Conservation (phyloP, 2,329 filamentous ascomycete species). For the Berkeleyomyces basicola region DNA sequence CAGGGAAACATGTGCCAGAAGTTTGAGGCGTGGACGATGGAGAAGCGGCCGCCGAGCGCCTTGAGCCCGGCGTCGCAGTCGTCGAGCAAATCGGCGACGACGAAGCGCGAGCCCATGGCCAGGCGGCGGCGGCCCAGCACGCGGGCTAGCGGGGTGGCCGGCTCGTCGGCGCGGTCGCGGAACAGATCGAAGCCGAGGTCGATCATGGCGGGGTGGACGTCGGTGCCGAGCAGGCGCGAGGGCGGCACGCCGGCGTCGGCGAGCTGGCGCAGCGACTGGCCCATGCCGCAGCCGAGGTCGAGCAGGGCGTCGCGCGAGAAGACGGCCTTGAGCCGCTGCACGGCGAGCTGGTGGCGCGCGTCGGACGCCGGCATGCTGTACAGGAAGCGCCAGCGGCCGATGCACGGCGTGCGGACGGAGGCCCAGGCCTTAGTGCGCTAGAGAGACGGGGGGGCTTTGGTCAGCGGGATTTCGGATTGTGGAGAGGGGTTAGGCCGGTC, state of each 20-base stretch:
- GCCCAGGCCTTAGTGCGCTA: conserved; percentile 32
- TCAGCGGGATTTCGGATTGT: background rate
- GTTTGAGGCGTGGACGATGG: conserved; percentile 31
- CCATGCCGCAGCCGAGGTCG: conserved; percentile 35
- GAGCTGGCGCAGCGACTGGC: conserved; percentile 33
- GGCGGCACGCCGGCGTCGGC: conserved; percentile 32
- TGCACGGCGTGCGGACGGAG: conserved; percentile 27
- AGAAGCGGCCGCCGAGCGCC: conserved; percentile 25
- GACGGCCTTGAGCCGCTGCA: conserved; percentile 25
- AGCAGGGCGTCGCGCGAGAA: conserved; percentile 26
- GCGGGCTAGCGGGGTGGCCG: background rate
- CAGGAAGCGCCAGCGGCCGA: conserved; percentile 35
- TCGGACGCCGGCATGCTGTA: conserved; percentile 26
- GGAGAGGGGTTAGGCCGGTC: background rate
- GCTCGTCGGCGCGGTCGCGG: conserved; percentile 26
- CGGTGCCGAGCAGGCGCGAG: conserved; percentile 32
- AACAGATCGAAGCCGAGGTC: conserved; percentile 49
- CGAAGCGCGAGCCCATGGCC: conserved; percentile 30
- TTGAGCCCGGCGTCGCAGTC: conserved; percentile 23
- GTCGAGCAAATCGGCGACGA: conserved; percentile 34
- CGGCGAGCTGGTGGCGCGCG: conserved; percentile 26
- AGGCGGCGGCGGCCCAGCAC: background rate
- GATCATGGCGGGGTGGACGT: conserved; percentile 33
- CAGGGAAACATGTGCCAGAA: conserved; percentile 36
- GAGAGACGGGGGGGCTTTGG: background rate